These are phyloP conservation scores for Globisporangium emineosum DNA, from an alignment of 352 stramenopile genomes.

Conservation along the genomic window DNA sequence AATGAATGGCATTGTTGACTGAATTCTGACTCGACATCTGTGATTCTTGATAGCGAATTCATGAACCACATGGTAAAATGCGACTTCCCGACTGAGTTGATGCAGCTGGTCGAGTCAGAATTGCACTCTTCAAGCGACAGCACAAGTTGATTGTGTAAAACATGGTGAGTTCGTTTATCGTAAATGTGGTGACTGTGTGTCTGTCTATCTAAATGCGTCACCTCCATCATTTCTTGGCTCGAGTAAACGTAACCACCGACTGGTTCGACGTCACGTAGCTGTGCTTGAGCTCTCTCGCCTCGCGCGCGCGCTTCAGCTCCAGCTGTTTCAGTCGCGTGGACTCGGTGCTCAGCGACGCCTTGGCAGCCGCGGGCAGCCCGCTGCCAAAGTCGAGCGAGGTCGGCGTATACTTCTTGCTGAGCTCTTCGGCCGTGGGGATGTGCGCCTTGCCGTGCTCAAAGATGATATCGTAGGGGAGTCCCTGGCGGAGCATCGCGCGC, in stretches of 20 bases:
- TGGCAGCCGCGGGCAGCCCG: conserved; percentile 18
- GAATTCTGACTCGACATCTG: background rate
- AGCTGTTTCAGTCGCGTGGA: conserved; percentile 29
- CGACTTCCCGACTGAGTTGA: conserved; percentile 36
- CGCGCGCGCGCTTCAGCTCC: conserved; percentile 39
- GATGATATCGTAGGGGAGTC: conserved; percentile 67
- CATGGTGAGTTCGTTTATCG: background rate
- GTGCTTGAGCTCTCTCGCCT: conserved; percentile 35
- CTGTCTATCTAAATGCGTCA: background rate
- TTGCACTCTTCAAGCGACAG: background rate
- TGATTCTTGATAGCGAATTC: conserved; percentile 18
- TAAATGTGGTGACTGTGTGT: background rate
- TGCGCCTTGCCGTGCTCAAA: conserved; percentile 66
- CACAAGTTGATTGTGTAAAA: background rate
- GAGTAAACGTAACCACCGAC: conserved; percentile 35
- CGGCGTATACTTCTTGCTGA: conserved; percentile 52
- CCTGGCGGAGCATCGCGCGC: conserved; percentile 45
- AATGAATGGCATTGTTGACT: background rate
- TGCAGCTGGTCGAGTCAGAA: conserved; percentile 25
- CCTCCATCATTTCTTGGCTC: conserved; percentile 14
- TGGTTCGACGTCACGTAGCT: conserved; percentile 62
- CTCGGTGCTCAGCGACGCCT: conserved; percentile 29
- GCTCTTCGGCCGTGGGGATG: conserved; percentile 35
- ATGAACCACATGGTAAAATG: conserved; percentile 20
- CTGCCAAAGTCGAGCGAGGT: conserved; percentile 52